Evolutionary conservation across 2,329 filamentous ascomycete species (phyloP).

Genomic region (Biscogniauxia sp.): DNA sequence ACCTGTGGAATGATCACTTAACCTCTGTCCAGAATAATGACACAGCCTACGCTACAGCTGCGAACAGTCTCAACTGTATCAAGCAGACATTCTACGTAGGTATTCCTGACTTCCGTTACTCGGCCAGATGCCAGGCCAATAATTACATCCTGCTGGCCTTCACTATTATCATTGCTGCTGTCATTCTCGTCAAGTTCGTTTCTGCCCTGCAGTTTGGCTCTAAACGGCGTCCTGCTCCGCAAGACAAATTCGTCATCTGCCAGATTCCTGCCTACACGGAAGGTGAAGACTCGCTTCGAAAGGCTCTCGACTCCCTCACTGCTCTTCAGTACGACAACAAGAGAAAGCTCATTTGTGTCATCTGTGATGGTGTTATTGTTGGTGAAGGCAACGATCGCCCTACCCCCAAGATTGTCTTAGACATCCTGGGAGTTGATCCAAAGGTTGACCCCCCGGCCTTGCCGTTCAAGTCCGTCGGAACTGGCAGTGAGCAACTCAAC

Average conservation of each 20-base stretch:
- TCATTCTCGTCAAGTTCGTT: conserved; percentile 86
- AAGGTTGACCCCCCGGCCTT: conserved; percentile 94
- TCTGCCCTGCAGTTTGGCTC: conserved; percentile 91
- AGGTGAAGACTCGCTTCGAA: conserved; percentile 90
- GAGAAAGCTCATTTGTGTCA: conserved; percentile 91
- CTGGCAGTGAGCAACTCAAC: conserved; percentile 89
- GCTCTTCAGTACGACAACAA: conserved; percentile 98
- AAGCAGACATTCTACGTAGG: conserved; percentile 82
- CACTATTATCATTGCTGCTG: conserved; percentile 75
- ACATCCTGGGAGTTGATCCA: conserved; percentile 94
- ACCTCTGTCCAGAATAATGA: conserved; percentile 47
- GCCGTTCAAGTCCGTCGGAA: conserved; percentile 89
- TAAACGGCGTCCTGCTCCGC: conserved; percentile 81
- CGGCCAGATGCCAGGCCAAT: conserved; percentile 77
- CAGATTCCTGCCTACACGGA: conserved; percentile 98
- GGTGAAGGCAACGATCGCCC: conserved; percentile 94
- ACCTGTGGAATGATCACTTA: conserved; percentile 57
- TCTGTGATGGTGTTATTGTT: conserved; percentile 96
- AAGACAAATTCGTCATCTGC: conserved; percentile 99
- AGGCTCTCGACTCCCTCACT: conserved; percentile 90
- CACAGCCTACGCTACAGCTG: conserved; percentile 49
- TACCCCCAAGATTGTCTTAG: conserved; percentile 94
- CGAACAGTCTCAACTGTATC: conserved; percentile 75
- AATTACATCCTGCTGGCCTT: conserved; percentile 88
- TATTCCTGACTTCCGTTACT: conserved; percentile 78